Conservation (phyloP, 352 stramenopile species). For the Pythium dissotocum region DNA sequence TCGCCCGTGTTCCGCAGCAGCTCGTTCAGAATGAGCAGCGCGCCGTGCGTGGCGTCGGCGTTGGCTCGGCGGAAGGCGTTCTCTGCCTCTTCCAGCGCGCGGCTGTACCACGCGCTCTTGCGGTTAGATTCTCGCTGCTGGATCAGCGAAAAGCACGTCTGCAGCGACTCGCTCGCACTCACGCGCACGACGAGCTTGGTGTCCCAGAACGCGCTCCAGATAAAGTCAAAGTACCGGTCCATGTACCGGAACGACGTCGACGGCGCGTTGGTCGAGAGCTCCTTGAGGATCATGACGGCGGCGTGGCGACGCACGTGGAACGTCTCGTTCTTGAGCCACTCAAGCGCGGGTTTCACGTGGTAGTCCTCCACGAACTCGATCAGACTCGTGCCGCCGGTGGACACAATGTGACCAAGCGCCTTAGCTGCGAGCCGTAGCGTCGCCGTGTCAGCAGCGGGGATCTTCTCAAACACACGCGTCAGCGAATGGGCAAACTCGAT, state of each 20-base stretch:
- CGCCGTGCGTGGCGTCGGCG: slow-evolving; percentile 78
- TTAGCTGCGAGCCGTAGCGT: slow-evolving; percentile 79
- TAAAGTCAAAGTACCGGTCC: slow-evolving; percentile 90
- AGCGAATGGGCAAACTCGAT: slow-evolving; percentile 89
- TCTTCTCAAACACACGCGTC: slow-evolving; percentile 88
- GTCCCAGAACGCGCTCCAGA: slow-evolving; percentile 90
- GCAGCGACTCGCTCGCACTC: slow-evolving; percentile 79
- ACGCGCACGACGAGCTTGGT: slow-evolving; percentile 74
- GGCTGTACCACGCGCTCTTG: slow-evolving; percentile 81
- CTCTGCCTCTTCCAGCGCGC: slow-evolving; percentile 77
- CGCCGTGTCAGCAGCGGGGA: slow-evolving; percentile 64
- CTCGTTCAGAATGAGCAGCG: slow-evolving; percentile 85
- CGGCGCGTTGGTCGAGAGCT: slow-evolving; percentile 83
- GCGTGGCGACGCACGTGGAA: slow-evolving; percentile 86
- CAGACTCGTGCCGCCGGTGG: slow-evolving; percentile 79
- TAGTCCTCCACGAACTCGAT: slow-evolving; percentile 91
- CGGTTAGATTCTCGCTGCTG: slow-evolving; percentile 88
- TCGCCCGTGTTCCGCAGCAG: slow-evolving; percentile 85
- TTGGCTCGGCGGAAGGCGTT: slow-evolving; percentile 71
- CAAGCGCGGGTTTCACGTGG: slow-evolving; percentile 83
- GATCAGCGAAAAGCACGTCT: slow-evolving; percentile 86
- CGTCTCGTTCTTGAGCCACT: slow-evolving; percentile 89
- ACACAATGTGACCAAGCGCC: slow-evolving; percentile 86
- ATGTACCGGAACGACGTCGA: slow-evolving; percentile 88
- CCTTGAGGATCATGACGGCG: slow-evolving; percentile 86